These are phyloP conservation scores for Heracleum sosnowskyi DNA, from an alignment of 129 eudicot genomes.

Conservation along the genomic window DNA sequence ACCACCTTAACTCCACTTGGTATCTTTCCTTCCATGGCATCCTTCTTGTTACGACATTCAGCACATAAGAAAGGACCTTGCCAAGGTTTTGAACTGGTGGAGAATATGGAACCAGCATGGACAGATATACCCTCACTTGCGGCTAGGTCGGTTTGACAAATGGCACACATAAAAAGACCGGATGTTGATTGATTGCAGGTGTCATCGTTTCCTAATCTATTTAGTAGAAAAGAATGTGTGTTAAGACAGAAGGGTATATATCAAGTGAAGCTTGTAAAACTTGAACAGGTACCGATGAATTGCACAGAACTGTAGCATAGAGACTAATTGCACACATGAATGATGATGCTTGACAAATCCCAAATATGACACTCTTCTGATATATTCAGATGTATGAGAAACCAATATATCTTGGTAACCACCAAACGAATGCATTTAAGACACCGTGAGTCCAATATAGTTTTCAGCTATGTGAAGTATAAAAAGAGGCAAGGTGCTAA, in stretches of 20 bases:
- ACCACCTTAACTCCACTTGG: slow-evolving; percentile 70
- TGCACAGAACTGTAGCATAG: not conserved
- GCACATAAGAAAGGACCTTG: slow-evolving; percentile 90
- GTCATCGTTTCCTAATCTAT: slow-evolving; percentile 74
- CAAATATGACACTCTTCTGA: not conserved
- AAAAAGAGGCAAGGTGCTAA: not conserved
- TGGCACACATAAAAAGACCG: slow-evolving; percentile 62
- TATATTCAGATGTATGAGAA: not conserved
- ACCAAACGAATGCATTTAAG: not conserved
- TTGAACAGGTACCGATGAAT: not conserved
- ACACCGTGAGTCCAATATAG: not conserved
- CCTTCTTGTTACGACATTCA: slow-evolving; percentile 71
- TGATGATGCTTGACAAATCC: not conserved
- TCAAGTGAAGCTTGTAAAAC: not conserved
- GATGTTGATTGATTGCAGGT: slow-evolving; percentile 29
- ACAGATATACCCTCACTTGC: slow-evolving; percentile 83
- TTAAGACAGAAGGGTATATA: not conserved
- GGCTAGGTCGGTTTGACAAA: slow-evolving; percentile 76
- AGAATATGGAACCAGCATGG: slow-evolving; percentile 88
- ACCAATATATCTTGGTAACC: not conserved
- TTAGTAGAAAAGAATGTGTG: slow-evolving; percentile 9
- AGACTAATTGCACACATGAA: not conserved
- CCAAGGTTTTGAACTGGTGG: slow-evolving; percentile 81
- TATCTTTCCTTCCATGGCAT: slow-evolving; percentile 94
- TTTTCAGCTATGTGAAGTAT: not conserved